These are phyloP conservation scores for Salvia miltiorrhiza DNA, from an alignment of 257 asterid species.

Conservation along the genomic window DNA sequence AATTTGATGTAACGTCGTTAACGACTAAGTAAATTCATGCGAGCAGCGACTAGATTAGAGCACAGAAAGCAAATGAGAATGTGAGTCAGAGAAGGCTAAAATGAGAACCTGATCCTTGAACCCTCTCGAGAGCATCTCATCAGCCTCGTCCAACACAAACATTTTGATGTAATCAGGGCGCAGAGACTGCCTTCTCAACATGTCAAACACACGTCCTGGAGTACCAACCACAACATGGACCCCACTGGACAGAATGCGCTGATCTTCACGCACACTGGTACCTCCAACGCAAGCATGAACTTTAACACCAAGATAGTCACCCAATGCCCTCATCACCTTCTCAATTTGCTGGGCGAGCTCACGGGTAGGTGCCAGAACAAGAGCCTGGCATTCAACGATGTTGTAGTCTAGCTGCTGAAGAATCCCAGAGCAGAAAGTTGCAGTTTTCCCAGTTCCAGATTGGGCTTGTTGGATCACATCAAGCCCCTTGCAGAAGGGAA, in stretches of 20 bases:
- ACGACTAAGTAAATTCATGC: no score
- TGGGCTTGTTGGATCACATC: slow-evolving; percentile 66
- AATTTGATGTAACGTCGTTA: background rate
- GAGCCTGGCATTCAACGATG: slow-evolving; percentile 60
- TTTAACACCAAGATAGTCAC: slow-evolving; percentile 63
- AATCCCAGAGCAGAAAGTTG: slow-evolving; percentile 67
- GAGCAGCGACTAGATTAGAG: background rate
- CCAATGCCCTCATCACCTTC: slow-evolving; percentile 65
- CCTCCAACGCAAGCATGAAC: slow-evolving; percentile 71
- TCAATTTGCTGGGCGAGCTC: slow-evolving; percentile 68
- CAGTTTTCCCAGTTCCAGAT: slow-evolving; percentile 66
- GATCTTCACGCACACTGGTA: slow-evolving; percentile 56
- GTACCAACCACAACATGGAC: slow-evolving; percentile 70
- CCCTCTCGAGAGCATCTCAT: slow-evolving; percentile 66
- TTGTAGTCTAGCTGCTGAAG: slow-evolving; percentile 60
- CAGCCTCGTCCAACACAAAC: slow-evolving; percentile 65
- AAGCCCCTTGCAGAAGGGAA: slow-evolving; percentile 59
- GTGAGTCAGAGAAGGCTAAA: background rate
- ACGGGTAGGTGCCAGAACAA: slow-evolving; percentile 65
- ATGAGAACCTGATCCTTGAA: slow-evolving; percentile 59
- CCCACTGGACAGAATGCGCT: slow-evolving; percentile 58
- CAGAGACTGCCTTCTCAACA: slow-evolving; percentile 53
- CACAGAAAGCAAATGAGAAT: background rate
- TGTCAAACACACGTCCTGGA: slow-evolving; percentile 64
- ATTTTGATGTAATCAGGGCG: slow-evolving; percentile 61